Conservation (phyloP, 2,329 filamentous ascomycete genomes). For the Harringtonia aguacate region DNA sequence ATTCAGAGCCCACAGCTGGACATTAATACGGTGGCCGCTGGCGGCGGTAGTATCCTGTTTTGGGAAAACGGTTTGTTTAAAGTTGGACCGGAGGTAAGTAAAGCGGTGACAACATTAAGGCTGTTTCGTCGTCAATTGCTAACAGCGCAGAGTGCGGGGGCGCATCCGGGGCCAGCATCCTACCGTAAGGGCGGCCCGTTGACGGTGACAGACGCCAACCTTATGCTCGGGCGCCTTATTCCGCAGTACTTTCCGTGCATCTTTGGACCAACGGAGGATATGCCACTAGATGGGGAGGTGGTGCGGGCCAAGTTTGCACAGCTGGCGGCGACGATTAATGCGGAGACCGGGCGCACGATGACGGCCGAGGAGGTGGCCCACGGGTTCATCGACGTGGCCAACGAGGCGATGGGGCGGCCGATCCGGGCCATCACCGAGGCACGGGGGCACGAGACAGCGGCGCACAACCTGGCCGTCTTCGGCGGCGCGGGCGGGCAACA, state of each 20-base stretch:
- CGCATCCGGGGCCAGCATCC: constrained; percentile 60
- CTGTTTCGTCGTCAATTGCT: too few relatives aligned
- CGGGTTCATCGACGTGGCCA: constrained; percentile 80
- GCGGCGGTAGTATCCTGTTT: constrained; percentile 73
- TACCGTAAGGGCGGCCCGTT: constrained; percentile 56
- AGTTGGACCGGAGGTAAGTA: constrained; percentile 53
- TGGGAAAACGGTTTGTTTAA: constrained; percentile 82
- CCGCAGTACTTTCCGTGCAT: constrained; percentile 57
- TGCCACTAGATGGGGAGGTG: constrained; percentile 24
- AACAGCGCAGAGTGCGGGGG: constrained; percentile 68
- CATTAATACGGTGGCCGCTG: constrained; percentile 89
- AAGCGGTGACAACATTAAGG: neutral
- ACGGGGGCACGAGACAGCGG: constrained; percentile 83
- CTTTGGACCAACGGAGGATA: constrained; percentile 54
- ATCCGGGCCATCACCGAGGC: constrained; percentile 86
- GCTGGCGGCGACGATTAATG: constrained; percentile 45
- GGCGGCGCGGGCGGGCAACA: constrained; percentile 88
- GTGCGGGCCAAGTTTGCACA: neutral
- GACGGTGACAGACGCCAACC: constrained; percentile 57
- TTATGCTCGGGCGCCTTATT: constrained; percentile 44
- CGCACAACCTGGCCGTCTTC: constrained; percentile 83
- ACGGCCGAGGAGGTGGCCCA: constrained; percentile 68
- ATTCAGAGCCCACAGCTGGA: constrained; percentile 87
- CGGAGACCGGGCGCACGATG: constrained; percentile 44
- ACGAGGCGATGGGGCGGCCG: constrained; percentile 81